Evolutionary conservation across 2,329 filamentous ascomycete species (phyloP), one percentile per base, ranked within the genome.

Genomic region (Nemania sp.): DNA sequence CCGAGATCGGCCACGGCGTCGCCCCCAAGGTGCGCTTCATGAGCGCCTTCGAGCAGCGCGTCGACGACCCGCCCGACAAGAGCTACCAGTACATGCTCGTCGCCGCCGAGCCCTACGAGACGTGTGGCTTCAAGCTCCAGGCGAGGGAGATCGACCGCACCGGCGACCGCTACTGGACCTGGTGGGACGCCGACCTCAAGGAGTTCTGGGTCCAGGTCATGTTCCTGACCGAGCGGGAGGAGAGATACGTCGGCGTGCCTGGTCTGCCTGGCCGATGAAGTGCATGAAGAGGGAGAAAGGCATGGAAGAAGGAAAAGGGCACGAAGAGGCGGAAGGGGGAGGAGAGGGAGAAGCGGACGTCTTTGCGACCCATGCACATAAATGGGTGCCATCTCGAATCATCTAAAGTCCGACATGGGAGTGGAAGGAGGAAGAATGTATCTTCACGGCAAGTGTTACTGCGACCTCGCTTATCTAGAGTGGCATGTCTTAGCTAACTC

Each of bases 131-230:
- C 77, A 99, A 99, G 82, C 82, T 99, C 57, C 95, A 97, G 75
- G 91, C 93, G 5, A 83, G 92, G 61, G 95, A 98, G 81, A 87
- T 99, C 61, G 95, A 99, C 78, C 86, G 92, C 70, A 84, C 90
- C 21, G 92, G 96, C 67, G 93, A 91, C 59, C 85, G 89, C 71
- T 95, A 93, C 77, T 99, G 94, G 84, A 90, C 87, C 55, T 98
- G 93, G 88, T 99, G 93, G 82, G 95, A 99, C 77, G 88, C 90
- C 62, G 95, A 99, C 75, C 87, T 89, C 65, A 97, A 96, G 82
- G 94, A 98, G 80, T 99, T 96, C 74, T 98, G 92, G 91, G 86
- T 97, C 42, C 95, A 98, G 81, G 85, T 99, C 67, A 90, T 98
- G 82, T 99, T 98, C 79, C 95, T 97, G 85, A 98, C 95, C 40